Conservation (phyloP, 1,284 basidiomycete genomes). For the Cutaneotrichosporon sp. region DNA sequence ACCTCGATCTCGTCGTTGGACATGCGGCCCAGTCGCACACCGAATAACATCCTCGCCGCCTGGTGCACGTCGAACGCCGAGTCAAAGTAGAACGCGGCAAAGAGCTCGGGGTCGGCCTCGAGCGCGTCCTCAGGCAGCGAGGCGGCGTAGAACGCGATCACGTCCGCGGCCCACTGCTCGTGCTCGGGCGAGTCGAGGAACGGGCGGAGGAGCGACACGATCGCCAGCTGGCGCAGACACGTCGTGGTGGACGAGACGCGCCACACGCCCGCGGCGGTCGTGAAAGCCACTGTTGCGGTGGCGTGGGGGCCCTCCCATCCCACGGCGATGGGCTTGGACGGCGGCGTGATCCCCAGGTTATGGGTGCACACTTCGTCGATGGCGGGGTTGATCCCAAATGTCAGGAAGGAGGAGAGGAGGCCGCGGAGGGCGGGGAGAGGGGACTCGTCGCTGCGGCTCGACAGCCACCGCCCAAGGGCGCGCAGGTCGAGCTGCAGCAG, state of each 20-base stretch:
- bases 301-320: conserved; percentile 56
- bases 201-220: conserved; percentile 67
- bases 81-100: conserved; percentile 75
- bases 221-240: conserved; percentile 66
- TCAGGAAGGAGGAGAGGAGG: conserved; percentile 55
- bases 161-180: conserved; percentile 65
- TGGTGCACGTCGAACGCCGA: conserved; percentile 69
- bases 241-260: conserved; percentile 66
- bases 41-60: conserved; percentile 72
- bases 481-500: conserved; percentile 35
- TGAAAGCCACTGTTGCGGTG: conserved; percentile 9
- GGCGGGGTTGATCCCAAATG: conserved; percentile 58
- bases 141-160: conserved; percentile 74
- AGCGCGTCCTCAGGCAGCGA: conserved; percentile 64
- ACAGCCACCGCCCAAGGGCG: conserved; percentile 27
- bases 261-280: conserved; percentile 57
- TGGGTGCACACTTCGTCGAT: conserved; percentile 67
- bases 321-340: conserved; percentile 52
- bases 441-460: conserved; percentile 21
- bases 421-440: conserved; percentile 34
- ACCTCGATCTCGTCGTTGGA: conserved; percentile 65
- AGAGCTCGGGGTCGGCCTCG: conserved; percentile 67
- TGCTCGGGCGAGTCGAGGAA: conserved; percentile 74
- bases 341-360: conserved; percentile 48
- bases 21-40: conserved; percentile 67